Conservation (phyloP, 805 yeast genomes). For the Pichia insulana region DNA sequence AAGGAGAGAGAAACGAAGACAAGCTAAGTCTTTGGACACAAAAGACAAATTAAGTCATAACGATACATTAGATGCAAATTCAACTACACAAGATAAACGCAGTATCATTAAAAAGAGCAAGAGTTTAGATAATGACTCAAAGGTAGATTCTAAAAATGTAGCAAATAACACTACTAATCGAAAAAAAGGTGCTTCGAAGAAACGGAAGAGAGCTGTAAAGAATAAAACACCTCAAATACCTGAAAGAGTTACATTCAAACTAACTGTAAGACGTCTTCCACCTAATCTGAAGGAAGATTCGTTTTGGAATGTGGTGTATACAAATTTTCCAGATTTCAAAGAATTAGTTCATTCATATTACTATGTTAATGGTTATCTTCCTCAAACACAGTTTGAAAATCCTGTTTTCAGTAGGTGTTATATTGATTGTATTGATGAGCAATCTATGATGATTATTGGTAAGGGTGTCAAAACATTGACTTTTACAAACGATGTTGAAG, state of each 20-base stretch:
- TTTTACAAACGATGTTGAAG: constrained; percentile 14
- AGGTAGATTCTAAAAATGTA: too few species aligned
- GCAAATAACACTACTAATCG: too few species aligned
- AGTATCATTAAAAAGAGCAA: too few species aligned
- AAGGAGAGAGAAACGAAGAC: not conserved
- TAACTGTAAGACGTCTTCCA: constrained; percentile 36
- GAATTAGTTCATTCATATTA: constrained; percentile 17
- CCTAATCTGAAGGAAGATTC: constrained; percentile 28
- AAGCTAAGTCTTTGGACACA: not conserved
- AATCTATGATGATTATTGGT: constrained; percentile 24
- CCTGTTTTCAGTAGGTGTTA: constrained; percentile 37
- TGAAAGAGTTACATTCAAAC: constrained; percentile 16
- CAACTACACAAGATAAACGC: not conserved
- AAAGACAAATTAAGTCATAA: not conserved
- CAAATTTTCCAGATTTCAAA: constrained; percentile 1
- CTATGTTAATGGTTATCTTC: constrained; percentile 34
- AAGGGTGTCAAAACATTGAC: constrained; percentile 18
- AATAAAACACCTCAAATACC: not conserved
- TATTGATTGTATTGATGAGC: constrained; percentile 27
- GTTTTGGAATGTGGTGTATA: constrained; percentile 15
- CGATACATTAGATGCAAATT: not conserved
- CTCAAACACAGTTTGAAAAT: constrained; percentile 30
- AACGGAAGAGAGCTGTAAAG: not conserved
- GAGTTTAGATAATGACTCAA: too few species aligned
- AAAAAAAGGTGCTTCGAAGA: not conserved